A percentile compares a stretch with the other conserved stretches of the same genome.
phyloP scores from a whole-genome alignment of 129 eudicot genomes.

The sunflower (Helianthus annuus) region HanXRQr2.0-SUNRISE NC_035442.2:31914161-31914660 shows the following conservation, averaged over 20 bases:
- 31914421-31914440: not conserved
- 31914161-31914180: too few relatives aligned
- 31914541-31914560: conserved; percentile 6
- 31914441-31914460: not conserved
- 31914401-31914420: not conserved
- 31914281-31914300: conserved; percentile 87
- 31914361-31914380: conserved; percentile 14
- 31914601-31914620: conserved; percentile 53
- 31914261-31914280: conserved; percentile 64
- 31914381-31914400: conserved; percentile 19
- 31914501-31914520: conserved; percentile 9
- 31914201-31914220: conserved; percentile 1
- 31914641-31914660: conserved; percentile 5
- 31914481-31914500: conserved; percentile 15
- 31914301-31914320: conserved; percentile 59
- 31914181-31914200: not conserved
- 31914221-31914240: conserved; percentile 50
- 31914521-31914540: conserved; percentile 6
- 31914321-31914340: not conserved
- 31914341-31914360: not conserved
- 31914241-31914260: conserved; percentile 65
- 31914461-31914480: too few relatives aligned
- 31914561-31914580: conserved; percentile 20
- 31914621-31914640: not conserved
- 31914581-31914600: conserved; percentile 50